These are phyloP conservation scores for Pharus latifolius DNA, from an alignment of 176 grass and related monocot species.

Conservation along the genomic window DNA sequence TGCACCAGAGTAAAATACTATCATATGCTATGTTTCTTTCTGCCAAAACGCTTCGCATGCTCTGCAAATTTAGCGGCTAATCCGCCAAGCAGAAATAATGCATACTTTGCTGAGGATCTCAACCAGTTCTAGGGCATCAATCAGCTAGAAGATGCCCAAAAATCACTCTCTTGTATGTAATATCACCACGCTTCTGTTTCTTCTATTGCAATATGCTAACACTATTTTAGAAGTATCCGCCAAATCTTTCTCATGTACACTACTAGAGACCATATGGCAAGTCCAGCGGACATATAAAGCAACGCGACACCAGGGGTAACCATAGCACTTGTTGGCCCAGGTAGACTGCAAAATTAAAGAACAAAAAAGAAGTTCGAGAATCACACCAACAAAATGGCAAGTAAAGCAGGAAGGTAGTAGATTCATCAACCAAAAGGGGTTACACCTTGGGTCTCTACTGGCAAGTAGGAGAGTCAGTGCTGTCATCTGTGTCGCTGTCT, in stretches of 20 bases:
- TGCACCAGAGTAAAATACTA: slow-evolving; percentile 25
- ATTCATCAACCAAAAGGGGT: neutral
- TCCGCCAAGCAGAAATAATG: neutral
- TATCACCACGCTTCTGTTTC: slow-evolving; percentile 17
- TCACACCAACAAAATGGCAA: neutral
- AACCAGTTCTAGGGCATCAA: slow-evolving; percentile 18
- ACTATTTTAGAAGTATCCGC: slow-evolving; percentile 78
- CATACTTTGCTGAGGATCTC: slow-evolving; percentile 10
- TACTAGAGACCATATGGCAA: slow-evolving; percentile 87
- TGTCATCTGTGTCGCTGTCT: slow-evolving; percentile 88
- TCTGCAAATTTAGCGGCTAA: slow-evolving; percentile 7
- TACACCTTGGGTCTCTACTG: slow-evolving; percentile 71
- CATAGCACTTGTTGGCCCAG: slow-evolving; percentile 32
- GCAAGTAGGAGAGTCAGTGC: slow-evolving; percentile 78
- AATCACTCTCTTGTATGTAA: slow-evolving; percentile 16
- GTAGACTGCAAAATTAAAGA: slow-evolving; percentile 37
- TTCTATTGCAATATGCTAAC: slow-evolving; percentile 39
- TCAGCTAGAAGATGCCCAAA: slow-evolving; percentile 25
- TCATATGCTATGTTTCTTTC: slow-evolving; percentile 8
- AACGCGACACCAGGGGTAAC: slow-evolving; percentile 46
- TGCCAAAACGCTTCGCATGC: slow-evolving; percentile 9
- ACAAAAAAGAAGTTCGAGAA: neutral
- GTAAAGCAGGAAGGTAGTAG: too few species aligned
- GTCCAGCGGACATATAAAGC: slow-evolving; percentile 83
- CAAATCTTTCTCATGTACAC: slow-evolving; percentile 96